Base-by-base conservation (phyloP, 2,329 filamentous ascomycete genomes). In the Arthroderma sp. region DNA sequence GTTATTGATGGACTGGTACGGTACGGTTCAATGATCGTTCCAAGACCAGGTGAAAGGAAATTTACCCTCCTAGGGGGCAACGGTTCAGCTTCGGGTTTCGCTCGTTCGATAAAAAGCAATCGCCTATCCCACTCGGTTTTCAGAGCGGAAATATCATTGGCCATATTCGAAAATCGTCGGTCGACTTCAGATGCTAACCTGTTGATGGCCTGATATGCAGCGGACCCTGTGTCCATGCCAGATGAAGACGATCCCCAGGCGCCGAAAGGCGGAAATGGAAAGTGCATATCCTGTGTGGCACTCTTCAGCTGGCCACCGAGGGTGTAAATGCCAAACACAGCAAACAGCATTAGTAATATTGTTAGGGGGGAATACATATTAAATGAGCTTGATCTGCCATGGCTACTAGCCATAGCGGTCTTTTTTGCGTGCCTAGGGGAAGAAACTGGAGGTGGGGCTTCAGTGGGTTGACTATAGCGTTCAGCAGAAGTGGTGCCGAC, bases 21-120 rank as follows among this genome's bases (percentile, higher is more conserved):
- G 2, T 59, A 53, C 0, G 67, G 66, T 52, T 87, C 75, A 50
- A 91, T 65, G 1, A 70, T 54, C 1, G 85, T 84, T 4, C 85
- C 86, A 11, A 78, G 65, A 4, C 77, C 77, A 1, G 64, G 56
- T 3, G 74, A 73, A 54, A 94, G 82, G 65, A 80, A 87, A 66
- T 95, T 94, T 62, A 87, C 67, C 45, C 74, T 72, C 43, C 51
- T 51, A 2, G 54, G 39, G 42, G 45, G 27, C 37, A 51, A 42
- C 40, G 49, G 45, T 48, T 51, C 5, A 50, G 47, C 27, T 49
- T 50, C 10, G 36, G 38, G 40, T 29, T 49, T 39, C 22, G 43
- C 36, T 41, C 48, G 43, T n/a, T 48, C 47, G 29, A 49, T 37
- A 11, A 46, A 31, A 8, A 48, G 50, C 28, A 50, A 34, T 28